phyloP scores from a whole-genome alignment of 225 moss, liverwort and hornwort species.

The Lunularia cruciata region DNA sequence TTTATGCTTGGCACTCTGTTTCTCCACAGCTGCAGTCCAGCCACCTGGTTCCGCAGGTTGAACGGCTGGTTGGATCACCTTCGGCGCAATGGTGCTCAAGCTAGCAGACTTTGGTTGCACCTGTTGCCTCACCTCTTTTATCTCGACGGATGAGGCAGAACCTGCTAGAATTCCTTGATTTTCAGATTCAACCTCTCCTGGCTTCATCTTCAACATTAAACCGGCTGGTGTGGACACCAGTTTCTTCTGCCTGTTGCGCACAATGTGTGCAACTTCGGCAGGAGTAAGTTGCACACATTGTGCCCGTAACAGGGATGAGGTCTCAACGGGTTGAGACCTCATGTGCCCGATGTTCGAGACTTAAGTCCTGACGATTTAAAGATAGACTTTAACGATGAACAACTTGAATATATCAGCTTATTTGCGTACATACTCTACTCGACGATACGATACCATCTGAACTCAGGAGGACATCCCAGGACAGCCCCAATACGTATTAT shows the following conservation, averaged over 20 bases:
- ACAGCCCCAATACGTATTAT: too few relatives aligned
- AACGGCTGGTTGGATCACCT: not conserved
- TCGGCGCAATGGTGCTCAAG: too few relatives aligned
- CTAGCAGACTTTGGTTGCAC: not conserved
- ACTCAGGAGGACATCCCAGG: too few relatives aligned
- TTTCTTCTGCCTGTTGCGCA: conserved; percentile 34
- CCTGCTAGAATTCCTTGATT: not conserved
- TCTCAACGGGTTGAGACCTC: too few relatives aligned
- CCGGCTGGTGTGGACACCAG: conserved; percentile 28
- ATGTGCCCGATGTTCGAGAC: too few relatives aligned
- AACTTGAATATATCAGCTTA: too few relatives aligned
- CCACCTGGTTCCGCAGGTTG: not conserved
- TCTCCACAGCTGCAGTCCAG: conserved; percentile 13
- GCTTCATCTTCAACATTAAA: conserved; percentile 1
- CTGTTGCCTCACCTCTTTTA: not conserved
- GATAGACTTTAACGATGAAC: too few relatives aligned
- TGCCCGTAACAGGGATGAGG: too few relatives aligned
- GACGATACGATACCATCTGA: too few relatives aligned
- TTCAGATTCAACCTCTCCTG: conserved; percentile 11
- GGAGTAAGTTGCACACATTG: too few relatives aligned
- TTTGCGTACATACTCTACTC: too few relatives aligned
- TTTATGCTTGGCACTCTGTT: not conserved
- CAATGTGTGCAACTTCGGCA: conserved; percentile 19
- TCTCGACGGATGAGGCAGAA: not conserved
- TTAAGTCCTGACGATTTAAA: too few relatives aligned